These are phyloP conservation scores for Chlamydomonas eustigma DNA, from an alignment of 139 green algal species.

Conservation along the genomic window DNA sequence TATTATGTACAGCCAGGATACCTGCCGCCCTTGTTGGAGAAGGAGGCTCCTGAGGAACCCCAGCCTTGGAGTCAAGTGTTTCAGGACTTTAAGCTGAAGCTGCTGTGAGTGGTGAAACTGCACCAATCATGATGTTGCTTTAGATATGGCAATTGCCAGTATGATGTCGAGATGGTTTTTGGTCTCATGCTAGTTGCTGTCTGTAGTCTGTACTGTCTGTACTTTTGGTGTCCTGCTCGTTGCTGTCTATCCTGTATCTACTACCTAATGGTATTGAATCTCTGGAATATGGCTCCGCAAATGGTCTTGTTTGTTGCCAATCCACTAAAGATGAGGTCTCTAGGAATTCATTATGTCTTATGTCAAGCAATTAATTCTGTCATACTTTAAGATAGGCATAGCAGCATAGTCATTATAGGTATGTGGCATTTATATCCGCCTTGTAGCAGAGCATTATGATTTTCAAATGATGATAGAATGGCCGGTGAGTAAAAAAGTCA, in stretches of 20 bases:
- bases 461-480: too few relatives aligned
- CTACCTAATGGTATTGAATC: neutral
- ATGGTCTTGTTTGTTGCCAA: too few relatives aligned
- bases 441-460: too few relatives aligned
- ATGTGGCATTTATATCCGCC: too few relatives aligned
- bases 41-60: conserved; percentile 40
- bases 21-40: conserved; percentile 47
- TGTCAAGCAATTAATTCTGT: too few relatives aligned
- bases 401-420: too few relatives aligned
- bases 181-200: neutral
- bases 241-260: neutral
- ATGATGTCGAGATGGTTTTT: neutral
- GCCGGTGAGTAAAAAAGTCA: too few relatives aligned
- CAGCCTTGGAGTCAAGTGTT: conserved; percentile 57
- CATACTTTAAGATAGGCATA: too few relatives aligned
- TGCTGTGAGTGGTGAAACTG: conserved; percentile 47
- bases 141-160: neutral
- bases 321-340: too few relatives aligned
- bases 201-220: neutral
- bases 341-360: too few relatives aligned
- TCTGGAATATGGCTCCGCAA: conserved; percentile 4
- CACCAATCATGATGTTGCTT: neutral
- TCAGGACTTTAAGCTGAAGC: conserved; percentile 53
- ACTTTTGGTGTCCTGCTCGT: too few relatives aligned
- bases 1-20: conserved; percentile 55